Base-by-base conservation (phyloP, 768 basidiomycete genomes). In the Termitomyces heimii region DNA sequence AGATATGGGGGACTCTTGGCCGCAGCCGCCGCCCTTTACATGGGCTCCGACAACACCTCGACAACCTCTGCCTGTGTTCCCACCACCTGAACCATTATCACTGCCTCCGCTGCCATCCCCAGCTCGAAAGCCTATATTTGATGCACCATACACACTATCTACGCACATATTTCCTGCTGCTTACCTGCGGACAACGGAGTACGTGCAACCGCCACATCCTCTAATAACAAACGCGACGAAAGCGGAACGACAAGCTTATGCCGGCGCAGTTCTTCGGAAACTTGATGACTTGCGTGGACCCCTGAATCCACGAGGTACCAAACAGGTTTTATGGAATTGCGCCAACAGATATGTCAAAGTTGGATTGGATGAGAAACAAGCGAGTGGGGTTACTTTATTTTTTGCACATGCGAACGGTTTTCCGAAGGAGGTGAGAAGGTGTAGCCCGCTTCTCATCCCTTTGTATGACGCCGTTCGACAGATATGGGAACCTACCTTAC, bases 351-450 rank as follows among this genome's bases (percentile, higher is more conserved):
- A 88, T 67, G 79, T 80, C 29, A 75, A 75, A 63, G 70, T 68
- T 44, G 73, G 66, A 8, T 46, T 68, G 18, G 59, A 62, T 10
- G 58, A 37, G 16, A 57, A 53, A 32, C 59, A 54, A 42, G 67
- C 65, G 24, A 71, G 72, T 13, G 82, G 87, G 0, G 52, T 89
- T 10, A 95, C 92, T 0, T 69, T 95, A 52, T 80, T 94, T 60
- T 75, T 90, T 47, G 82, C 83, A 4, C 94, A 95, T 67, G 92
- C 91, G 2, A 95, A 92, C 69, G 93, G 94, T 1, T 88, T 95
- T 63, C 83, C 82, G 47, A 95, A 94, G 68, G 92, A 95, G 83
- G 90, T 84, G 53, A 48, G 81, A 60, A 28, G 22, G 43, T 29
- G 22, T 12, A 35, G 24, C 26, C n/a, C 26, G 10, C 5, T 39